Evolutionary conservation across 352 stramenopile genomes (phyloP).

Genomic region (Phytophthora macrochlamydospora): DNA sequence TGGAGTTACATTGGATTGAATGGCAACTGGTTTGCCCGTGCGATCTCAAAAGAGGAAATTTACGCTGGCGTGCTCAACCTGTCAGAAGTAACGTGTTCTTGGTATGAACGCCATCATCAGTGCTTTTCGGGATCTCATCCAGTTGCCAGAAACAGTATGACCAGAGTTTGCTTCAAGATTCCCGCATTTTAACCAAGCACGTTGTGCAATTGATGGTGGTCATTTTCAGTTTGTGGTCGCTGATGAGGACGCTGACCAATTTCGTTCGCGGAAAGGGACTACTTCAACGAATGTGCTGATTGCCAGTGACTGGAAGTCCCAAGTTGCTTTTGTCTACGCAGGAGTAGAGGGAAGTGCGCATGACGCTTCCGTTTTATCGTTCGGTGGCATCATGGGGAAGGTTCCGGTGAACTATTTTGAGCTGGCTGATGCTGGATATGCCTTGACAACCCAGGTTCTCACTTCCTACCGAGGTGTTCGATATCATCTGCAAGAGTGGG

Average conservation of each 20-base stretch:
- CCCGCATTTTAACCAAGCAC: slow-evolving; percentile 4
- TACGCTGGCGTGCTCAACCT: background rate
- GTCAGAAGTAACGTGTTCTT: background rate
- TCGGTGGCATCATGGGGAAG: background rate
- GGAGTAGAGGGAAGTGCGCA: slow-evolving; percentile 16
- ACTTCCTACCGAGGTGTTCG: slow-evolving; percentile 14
- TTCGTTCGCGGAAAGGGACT: slow-evolving; percentile 8
- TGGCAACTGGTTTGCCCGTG: background rate
- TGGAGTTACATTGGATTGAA: background rate
- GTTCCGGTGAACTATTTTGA: slow-evolving; percentile 6
- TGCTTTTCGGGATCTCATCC: background rate
- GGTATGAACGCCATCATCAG: background rate
- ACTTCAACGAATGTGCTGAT: slow-evolving; percentile 6
- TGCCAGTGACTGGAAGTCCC: slow-evolving; percentile 5
- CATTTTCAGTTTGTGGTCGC: slow-evolving; percentile 7
- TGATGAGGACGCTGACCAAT: background rate
- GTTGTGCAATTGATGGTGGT: slow-evolving; percentile 7
- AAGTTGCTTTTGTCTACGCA: slow-evolving; percentile 1
- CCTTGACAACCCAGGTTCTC: background rate
- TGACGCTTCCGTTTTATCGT: slow-evolving; percentile 4
- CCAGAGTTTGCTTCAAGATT: background rate
- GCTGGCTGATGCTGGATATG: slow-evolving; percentile 15
- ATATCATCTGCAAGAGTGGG: slow-evolving; percentile 29
- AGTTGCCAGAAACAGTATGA: background rate
- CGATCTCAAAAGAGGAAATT: background rate